Base-by-base conservation (phyloP, 1,139 yeast species). In the Candida sp. region DNA sequence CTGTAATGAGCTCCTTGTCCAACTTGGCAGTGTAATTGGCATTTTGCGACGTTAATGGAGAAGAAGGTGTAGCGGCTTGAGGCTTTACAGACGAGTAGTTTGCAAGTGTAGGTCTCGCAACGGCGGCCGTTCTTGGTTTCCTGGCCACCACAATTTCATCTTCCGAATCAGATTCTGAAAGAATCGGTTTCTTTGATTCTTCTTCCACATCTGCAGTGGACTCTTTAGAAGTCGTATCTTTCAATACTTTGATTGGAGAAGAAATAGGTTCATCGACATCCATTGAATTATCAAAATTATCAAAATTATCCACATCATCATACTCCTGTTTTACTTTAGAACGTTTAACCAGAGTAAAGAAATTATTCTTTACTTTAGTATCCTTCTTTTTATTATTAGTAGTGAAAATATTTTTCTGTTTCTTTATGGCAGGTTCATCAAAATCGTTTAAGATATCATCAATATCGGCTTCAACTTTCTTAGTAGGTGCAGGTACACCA, bases 91-190 rank as follows among this genome's bases (percentile, higher is more conserved):
- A 57, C 40, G 54, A 61, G 35, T 55, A 56, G 36, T 49, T 56
- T 5, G 58, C 44, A 2, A 47, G 39, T 21, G 55, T 61, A 5
- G 51, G 57, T 44, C 52, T 62, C 15, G 62, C 65, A 1, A 58
- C 55, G 0, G 66, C 73, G 2, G 72, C 56, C 0, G 69, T 67
- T 46, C 75, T 64, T 35, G 77, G 79, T 49, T 78, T 61, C 51
- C 75, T 67, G 6, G 72, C 63, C 12, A 76, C 70, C 25, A 81
- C 69, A 5, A 77, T 62, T 21, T 81, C 78, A 39, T 81, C 85
- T 5, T 81, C 86, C 6, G 80, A 81, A 22, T 49, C 52, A 4
- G 53, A 57, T 8, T 49, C 56, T 4, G 40, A 34, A n/a, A 42
- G 33, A 35, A 50, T 50, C 39, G 55, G 60, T 29, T 49, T 49